A percentile compares a stretch with the other conserved stretches of the same genome.
phyloP scores from a whole-genome alignment of 1,284 basidiomycete genomes.

The Chondrostereum purpureum region DNA sequence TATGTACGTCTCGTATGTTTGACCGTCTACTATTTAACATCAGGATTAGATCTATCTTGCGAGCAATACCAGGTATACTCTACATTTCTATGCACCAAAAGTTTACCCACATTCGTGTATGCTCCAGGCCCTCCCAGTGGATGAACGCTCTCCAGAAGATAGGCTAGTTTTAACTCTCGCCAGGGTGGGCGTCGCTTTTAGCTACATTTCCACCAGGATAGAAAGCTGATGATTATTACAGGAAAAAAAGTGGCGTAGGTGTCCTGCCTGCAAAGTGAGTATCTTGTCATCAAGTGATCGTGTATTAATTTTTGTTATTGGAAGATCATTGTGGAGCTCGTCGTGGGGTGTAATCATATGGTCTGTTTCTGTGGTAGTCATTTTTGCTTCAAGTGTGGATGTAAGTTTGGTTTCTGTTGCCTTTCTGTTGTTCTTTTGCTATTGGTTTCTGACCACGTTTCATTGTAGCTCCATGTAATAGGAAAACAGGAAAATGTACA shows the following conservation, averaged over 20 bases:
- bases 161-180: conserved; percentile 29
- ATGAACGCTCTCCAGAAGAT: conserved; percentile 36
- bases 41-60: conserved; percentile 30
- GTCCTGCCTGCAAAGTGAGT: conserved; percentile 30
- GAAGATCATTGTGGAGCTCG: conserved; percentile 24
- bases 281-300: background rate
- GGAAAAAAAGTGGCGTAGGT: conserved; percentile 36
- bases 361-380: conserved; percentile 21
- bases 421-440: background rate
- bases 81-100: no score
- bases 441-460: background rate
- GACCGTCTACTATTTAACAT: no score
- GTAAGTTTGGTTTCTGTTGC: no score
- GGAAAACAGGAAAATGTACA: conserved; percentile 24
- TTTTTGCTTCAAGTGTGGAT: conserved; percentile 27
- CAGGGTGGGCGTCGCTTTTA: conserved; percentile 19
- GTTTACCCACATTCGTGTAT: background rate
- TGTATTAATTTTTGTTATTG: background rate
- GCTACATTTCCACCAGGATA: background rate
- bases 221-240: conserved; percentile 14
- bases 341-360: conserved; percentile 34
- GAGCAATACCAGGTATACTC: conserved; percentile 28
- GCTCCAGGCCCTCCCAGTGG: conserved; percentile 30
- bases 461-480: conserved; percentile 15
- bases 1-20: no score